Evolutionary conservation across 2,329 filamentous ascomycete genomes (phyloP).

Genomic region (Bertia moriformis): DNA sequence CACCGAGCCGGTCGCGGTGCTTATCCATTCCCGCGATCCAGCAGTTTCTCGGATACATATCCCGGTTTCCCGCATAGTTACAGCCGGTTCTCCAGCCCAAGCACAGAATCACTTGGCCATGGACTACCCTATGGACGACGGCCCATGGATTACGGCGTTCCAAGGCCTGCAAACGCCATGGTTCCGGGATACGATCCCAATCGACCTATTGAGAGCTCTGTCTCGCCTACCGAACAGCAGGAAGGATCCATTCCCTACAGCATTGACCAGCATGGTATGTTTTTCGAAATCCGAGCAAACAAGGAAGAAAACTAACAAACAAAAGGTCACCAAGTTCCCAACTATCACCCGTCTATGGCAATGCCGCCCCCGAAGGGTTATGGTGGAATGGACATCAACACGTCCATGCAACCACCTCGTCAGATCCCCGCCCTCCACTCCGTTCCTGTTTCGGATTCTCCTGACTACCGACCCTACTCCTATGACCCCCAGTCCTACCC

Average conservation of each 20-base stretch:
- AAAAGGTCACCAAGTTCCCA: neutral
- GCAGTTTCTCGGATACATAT: no score
- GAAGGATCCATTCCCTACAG: neutral
- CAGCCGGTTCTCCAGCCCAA: no score
- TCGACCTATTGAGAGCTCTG: neutral
- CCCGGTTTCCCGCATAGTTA: no score
- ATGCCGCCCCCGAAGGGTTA: neutral
- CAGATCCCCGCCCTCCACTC: neutral
- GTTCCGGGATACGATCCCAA: neutral
- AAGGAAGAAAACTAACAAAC: neutral
- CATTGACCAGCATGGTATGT: neutral
- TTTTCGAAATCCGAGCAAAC: neutral
- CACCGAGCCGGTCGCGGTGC: no score
- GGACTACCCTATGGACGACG: neutral
- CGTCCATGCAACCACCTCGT: neutral
- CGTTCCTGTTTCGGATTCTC: no score
- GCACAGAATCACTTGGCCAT: neutral
- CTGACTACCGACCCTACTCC: neutral
- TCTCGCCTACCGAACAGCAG: neutral
- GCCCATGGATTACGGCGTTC: neutral
- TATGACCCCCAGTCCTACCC: neutral
- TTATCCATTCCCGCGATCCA: no score
- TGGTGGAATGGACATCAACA: neutral
- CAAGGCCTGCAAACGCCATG: neutral
- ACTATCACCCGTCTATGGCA: neutral